Conservation (phyloP, 768 basidiomycete species). For the Pleurotus salmoneostramineus region DNA sequence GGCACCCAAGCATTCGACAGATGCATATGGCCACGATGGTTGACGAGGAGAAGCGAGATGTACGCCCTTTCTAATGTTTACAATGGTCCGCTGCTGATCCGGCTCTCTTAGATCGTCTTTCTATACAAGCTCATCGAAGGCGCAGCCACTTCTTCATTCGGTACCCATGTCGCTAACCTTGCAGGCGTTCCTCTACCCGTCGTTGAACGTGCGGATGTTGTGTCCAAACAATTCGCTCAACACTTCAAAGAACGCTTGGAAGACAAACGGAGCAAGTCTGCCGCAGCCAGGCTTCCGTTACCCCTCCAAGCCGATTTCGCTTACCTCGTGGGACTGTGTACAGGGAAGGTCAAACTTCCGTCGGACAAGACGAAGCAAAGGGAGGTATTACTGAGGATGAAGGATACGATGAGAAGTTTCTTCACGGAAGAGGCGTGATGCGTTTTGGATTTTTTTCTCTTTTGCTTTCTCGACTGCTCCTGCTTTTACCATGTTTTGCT, state of each 20-base stretch:
- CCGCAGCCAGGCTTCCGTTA: constrained; percentile 63
- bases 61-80: constrained; percentile 23
- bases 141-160: constrained; percentile 85
- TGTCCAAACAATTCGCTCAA: constrained; percentile 83
- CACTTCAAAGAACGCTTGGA: constrained; percentile 83
- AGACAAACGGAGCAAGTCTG: constrained; percentile 51
- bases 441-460: not conserved
- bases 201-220: constrained; percentile 81
- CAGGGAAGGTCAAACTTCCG: constrained; percentile 47
- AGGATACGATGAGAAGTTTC: constrained; percentile 20
- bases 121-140: constrained; percentile 91
- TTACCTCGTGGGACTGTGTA: constrained; percentile 65
- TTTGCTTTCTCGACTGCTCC: not conserved
- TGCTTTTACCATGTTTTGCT: not conserved
- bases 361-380: constrained; percentile 47
- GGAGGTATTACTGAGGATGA: constrained; percentile 54
- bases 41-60: constrained; percentile 89
- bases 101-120: constrained; percentile 68
- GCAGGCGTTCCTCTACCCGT: constrained; percentile 87
- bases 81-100: not conserved
- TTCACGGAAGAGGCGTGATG: constrained; percentile 7
- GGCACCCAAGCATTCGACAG: constrained; percentile 88
- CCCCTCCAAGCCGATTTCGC: constrained; percentile 88
- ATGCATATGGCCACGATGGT: constrained; percentile 97
- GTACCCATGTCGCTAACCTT: constrained; percentile 91